phyloP scores from a whole-genome alignment of 257 asterid genomes.

The Lycium barbarum region DNA sequence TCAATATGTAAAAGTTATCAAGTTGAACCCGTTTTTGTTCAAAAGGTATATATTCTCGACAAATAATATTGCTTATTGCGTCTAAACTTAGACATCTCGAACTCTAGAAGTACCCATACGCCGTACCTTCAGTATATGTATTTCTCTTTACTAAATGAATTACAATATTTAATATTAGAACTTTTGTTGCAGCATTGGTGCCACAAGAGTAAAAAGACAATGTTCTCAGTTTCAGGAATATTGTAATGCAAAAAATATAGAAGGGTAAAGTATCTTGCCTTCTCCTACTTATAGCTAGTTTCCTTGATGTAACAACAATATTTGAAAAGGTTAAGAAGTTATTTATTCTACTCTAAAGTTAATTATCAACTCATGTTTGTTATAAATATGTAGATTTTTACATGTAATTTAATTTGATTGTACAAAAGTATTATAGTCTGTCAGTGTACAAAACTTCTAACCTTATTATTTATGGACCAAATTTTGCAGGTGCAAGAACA shows the following conservation, averaged over 20 bases:
- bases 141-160: background rate
- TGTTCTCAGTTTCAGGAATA: conserved; percentile 75
- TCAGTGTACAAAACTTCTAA: no score
- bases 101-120: background rate
- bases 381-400: no score
- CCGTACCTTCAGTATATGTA: background rate
- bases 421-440: no score
- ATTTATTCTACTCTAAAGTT: no score
- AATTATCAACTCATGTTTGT: no score
- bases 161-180: background rate
- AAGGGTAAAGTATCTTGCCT: conserved; percentile 52
- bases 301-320: background rate
- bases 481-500: conserved; percentile 60
- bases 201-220: conserved; percentile 65
- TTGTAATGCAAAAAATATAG: conserved; percentile 59
- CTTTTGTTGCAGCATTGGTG: conserved; percentile 73
- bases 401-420: no score
- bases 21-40: no score
- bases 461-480: background rate
- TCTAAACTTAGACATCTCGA: background rate
- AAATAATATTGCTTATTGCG: background rate
- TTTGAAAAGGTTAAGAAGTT: background rate
- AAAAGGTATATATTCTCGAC: background rate
- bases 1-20: no score
- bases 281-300: background rate